Conservation (phyloP, 345 rosid species). For the Salix koriyanagi region DNA sequence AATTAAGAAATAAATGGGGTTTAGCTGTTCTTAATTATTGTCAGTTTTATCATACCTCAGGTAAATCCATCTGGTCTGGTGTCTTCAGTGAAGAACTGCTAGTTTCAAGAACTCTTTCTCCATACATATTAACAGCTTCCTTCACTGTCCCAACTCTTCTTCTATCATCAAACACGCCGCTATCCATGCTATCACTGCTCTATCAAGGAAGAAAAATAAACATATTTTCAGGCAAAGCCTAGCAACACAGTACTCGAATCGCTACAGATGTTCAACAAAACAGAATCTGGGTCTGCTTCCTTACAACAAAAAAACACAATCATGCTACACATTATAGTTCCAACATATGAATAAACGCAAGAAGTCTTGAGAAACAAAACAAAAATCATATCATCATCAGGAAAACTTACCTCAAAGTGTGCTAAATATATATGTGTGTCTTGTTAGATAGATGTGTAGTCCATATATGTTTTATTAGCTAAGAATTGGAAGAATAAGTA, state of each 20-base stretch:
- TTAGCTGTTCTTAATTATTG: background rate
- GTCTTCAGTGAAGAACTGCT: constrained; percentile 27
- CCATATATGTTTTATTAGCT: background rate
- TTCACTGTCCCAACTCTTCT: constrained; percentile 60
- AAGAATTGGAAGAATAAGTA: constrained; percentile 6
- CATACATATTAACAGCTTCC: constrained; percentile 46
- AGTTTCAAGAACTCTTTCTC: constrained; percentile 43
- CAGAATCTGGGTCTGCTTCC: background rate
- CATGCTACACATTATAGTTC: background rate
- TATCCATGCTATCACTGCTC: constrained; percentile 36
- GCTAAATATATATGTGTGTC: background rate
- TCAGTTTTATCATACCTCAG: constrained; percentile 41
- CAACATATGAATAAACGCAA: background rate
- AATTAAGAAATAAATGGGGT: constrained; percentile 1
- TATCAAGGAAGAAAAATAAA: background rate
- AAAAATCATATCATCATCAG: background rate
- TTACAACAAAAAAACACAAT: background rate
- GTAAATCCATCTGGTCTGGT: constrained; percentile 32
- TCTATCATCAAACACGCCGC: constrained; percentile 29
- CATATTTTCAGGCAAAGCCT: background rate
- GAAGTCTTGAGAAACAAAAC: background rate
- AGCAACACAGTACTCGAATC: background rate
- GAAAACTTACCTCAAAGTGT: background rate
- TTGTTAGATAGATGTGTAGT: background rate
- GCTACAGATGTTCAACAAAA: background rate